Percentiles rank a stretch among this genome's conserved stretches.
phyloP scores from a whole-genome alignment of 192 early-diverging fungal genomes.

The Kickxella alabastrina region DNA sequence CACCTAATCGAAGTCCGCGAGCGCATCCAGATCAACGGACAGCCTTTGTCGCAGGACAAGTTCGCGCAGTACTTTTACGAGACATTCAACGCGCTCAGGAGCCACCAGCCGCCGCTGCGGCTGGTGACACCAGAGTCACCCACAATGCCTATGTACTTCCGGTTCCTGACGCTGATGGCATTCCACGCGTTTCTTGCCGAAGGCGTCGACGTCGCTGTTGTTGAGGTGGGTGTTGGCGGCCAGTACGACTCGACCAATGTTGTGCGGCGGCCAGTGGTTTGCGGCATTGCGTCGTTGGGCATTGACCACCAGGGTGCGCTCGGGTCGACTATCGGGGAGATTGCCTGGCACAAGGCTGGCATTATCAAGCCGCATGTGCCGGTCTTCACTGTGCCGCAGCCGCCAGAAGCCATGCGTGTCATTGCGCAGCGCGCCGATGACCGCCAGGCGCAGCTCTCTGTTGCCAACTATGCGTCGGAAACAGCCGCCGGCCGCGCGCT shows the following conservation, averaged over 20 bases:
- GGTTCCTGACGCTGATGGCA: slow-evolving; percentile 87
- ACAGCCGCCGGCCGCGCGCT: slow-evolving; percentile 2
- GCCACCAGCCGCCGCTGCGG: slow-evolving; percentile 14
- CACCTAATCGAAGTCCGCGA: slow-evolving; percentile 91
- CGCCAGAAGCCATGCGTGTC: slow-evolving; percentile 60
- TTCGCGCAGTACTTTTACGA: slow-evolving; percentile 89
- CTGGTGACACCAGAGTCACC: slow-evolving; percentile 19
- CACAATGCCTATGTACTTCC: slow-evolving; percentile 74
- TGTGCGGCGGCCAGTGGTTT: slow-evolving; percentile 66
- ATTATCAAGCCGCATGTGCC: slow-evolving; percentile 75
- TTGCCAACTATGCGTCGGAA: slow-evolving; percentile 11
- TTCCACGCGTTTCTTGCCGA: slow-evolving; percentile 84
- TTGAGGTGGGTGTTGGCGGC: slow-evolving; percentile 84
- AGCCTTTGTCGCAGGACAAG: slow-evolving; percentile 63
- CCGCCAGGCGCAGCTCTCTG: slow-evolving; percentile 44
- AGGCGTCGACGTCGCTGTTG: slow-evolving; percentile 72
- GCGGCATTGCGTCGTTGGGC: slow-evolving; percentile 76
- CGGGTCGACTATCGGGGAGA: slow-evolving; percentile 69
- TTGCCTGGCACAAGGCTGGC: slow-evolving; percentile 83
- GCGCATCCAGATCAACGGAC: slow-evolving; percentile 88
- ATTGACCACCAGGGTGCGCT: slow-evolving; percentile 70
- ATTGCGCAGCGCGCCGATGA: slow-evolving; percentile 69
- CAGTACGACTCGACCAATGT: slow-evolving; percentile 84
- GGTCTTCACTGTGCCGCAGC: slow-evolving; percentile 69
- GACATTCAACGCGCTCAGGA: slow-evolving; percentile 70